Evolutionary conservation across 2,329 filamentous ascomycete species (phyloP).

Genomic region (Pseudophaeomoniella oleicola): DNA sequence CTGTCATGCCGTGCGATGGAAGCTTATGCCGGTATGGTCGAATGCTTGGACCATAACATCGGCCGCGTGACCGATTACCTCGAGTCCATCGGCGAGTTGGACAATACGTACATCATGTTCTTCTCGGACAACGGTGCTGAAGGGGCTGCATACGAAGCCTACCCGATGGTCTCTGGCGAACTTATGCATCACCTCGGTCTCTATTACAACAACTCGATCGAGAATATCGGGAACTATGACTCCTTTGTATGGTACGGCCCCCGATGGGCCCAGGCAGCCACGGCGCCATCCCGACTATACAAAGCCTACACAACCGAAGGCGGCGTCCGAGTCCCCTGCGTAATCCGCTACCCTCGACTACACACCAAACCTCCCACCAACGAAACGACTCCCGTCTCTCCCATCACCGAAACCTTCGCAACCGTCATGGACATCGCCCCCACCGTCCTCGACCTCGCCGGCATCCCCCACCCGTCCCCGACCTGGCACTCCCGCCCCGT

Average conservation of each 20-base stretch:
- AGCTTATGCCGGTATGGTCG: constrained; percentile 35
- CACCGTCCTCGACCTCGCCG: constrained; percentile 27
- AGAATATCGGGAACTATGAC: constrained; percentile 31
- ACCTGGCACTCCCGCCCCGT: constrained; percentile 35
- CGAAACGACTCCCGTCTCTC: too few relatives aligned
- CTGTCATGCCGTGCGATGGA: constrained; percentile 33
- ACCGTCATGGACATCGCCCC: constrained; percentile 39
- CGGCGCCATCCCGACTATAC: constrained; percentile 23
- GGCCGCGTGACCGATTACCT: constrained; percentile 32
- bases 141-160: constrained; percentile 30
- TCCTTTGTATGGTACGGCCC: constrained; percentile 37
- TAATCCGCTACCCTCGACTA: constrained; percentile 17
- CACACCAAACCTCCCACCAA: constrained; percentile 5
- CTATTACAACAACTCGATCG: constrained; percentile 33
- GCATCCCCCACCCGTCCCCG: constrained; percentile 36
- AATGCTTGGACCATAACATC: constrained; percentile 30
- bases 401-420: constrained; percentile 21
- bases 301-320: constrained; percentile 21
- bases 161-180: constrained; percentile 25
- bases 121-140: constrained; percentile 37
- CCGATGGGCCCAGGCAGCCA: constrained; percentile 33
- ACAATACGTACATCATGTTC: constrained; percentile 36
- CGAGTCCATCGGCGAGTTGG: constrained; percentile 29
- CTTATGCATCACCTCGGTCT: constrained; percentile 27
- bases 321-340: constrained; percentile 20